A percentile compares a stretch with the other conserved stretches of the same genome.
These are phyloP conservation scores for Ajuga reptans DNA, from an alignment of 305 asterid genomes.

Conservation along the genomic window DNA sequence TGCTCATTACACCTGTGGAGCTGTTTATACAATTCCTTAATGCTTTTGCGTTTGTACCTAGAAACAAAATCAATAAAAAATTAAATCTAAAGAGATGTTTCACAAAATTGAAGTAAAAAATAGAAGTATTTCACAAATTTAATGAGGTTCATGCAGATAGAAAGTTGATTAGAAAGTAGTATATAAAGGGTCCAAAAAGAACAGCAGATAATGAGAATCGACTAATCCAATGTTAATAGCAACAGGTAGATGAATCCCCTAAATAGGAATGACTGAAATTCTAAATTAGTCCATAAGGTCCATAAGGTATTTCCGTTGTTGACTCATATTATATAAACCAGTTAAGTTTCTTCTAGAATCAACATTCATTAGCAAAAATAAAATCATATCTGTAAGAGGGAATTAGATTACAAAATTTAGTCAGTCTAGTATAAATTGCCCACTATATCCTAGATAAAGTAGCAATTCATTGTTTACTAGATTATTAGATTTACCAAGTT, in stretches of 20 bases:
- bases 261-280: background rate
- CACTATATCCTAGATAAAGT: background rate
- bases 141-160: background rate
- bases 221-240: background rate
- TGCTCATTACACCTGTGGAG: constrained; percentile 92
- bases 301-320: background rate
- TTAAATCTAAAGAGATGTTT: constrained; percentile 5
- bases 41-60: constrained; percentile 69
- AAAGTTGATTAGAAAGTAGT: background rate
- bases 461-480: background rate
- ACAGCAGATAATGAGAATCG: constrained; percentile 3
- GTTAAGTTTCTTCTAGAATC: background rate
- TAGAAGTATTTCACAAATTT: background rate
- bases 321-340: constrained; percentile 6
- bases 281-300: background rate
- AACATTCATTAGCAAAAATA: background rate
- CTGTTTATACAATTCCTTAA: constrained; percentile 71
- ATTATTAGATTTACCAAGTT: background rate
- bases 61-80: constrained; percentile 20
- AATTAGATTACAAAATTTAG: background rate
- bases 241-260: background rate
- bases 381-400: background rate
- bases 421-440: background rate
- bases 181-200: background rate
- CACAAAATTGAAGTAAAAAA: background rate